A percentile compares a stretch with the other conserved stretches of the same genome.
Evolutionary conservation across 2,329 filamentous ascomycete species (phyloP).

Genomic region (Escovopsis sp.): DNA sequence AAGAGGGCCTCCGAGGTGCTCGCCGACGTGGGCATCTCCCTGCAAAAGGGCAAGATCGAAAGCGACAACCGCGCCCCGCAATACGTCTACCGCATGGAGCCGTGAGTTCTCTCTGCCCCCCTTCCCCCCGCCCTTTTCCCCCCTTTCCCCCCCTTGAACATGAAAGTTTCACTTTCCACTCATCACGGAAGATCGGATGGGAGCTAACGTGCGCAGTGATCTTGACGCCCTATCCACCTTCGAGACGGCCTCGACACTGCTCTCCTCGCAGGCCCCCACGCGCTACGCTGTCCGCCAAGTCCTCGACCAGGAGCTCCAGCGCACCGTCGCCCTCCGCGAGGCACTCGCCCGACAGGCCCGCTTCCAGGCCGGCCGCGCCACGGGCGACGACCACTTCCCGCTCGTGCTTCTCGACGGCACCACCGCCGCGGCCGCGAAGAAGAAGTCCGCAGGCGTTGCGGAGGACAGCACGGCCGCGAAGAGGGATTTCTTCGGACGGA

Average conservation of each 20-base stretch:
- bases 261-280: slow-evolving; percentile 51
- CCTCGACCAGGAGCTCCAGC: slow-evolving; percentile 76
- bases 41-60: slow-evolving; percentile 72
- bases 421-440: slow-evolving; percentile 4
- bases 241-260: slow-evolving; percentile 46
- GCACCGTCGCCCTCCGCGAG: slow-evolving; percentile 52
- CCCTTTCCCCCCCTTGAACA: too few relatives aligned
- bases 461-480: slow-evolving; percentile 30
- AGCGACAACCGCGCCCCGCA: slow-evolving; percentile 48
- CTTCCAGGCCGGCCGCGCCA: slow-evolving; percentile 36
- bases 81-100: slow-evolving; percentile 91
- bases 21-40: slow-evolving; percentile 63
- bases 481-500: slow-evolving; percentile 73
- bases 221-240: slow-evolving; percentile 70
- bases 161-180: too few relatives aligned
- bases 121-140: background rate
- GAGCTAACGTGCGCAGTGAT: slow-evolving; percentile 24
- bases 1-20: slow-evolving; percentile 67
- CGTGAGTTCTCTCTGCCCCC: slow-evolving; percentile 39
- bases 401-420: slow-evolving; percentile 2
- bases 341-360: slow-evolving; percentile 51
- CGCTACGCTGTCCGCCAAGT: slow-evolving; percentile 91
- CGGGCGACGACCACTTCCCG: background rate
- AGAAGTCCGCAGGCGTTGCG: slow-evolving; percentile 20
- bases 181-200: too few relatives aligned